Base-by-base conservation (phyloP, 1,284 basidiomycete genomes). In the Agaricales sp. region DNA sequence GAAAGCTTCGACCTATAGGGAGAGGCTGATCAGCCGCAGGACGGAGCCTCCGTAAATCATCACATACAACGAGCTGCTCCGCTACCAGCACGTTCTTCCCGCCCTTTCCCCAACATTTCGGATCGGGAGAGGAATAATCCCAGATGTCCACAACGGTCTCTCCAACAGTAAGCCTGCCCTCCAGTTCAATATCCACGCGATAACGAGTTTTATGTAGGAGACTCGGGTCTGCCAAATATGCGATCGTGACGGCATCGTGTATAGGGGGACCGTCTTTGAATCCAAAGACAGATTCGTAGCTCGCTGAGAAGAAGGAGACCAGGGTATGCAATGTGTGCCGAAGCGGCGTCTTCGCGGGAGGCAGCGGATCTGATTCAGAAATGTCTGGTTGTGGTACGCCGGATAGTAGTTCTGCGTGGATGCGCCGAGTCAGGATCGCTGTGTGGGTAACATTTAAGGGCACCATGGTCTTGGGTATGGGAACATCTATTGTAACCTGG, bases 361-460 rank as follows among this genome's bases (percentile, higher is more conserved):
- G 69, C 16, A 74, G 67, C 8, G 56, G 50, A 4, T 53, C 54
- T 25, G 50, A 51, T 16, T 51, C 47, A 4, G 41, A 48, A 37
- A 24, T 26, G 37, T 46, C 3, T 52, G 55, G 1, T 74, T 65
- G 3, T 35, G 30, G 30, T 8, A 35, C n/a, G 30, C 30, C 30
- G n/a, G 66, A 62, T 38, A 87, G 73, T 2, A 91, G 66, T 13
- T 65, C 62, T 0, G 62, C 50, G 54, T 82, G 82, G 16, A 82
- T 64, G 6, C 63, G 57, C 35, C 62, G 60, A 6, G 78, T 83
- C 43, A 87, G 77, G 54, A 92, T 85, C 1, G 83, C 86, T 2
- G 77, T 83, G 60, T 92, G 89, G 2, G 89, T 88, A 16, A 90
- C 82, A 57, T 92, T 92, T 55, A 92, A 75, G 0, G 88, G 87